Base-by-base conservation (phyloP, 2,329 filamentous ascomycete species). In the Chrysoporthe puriensis region DNA sequence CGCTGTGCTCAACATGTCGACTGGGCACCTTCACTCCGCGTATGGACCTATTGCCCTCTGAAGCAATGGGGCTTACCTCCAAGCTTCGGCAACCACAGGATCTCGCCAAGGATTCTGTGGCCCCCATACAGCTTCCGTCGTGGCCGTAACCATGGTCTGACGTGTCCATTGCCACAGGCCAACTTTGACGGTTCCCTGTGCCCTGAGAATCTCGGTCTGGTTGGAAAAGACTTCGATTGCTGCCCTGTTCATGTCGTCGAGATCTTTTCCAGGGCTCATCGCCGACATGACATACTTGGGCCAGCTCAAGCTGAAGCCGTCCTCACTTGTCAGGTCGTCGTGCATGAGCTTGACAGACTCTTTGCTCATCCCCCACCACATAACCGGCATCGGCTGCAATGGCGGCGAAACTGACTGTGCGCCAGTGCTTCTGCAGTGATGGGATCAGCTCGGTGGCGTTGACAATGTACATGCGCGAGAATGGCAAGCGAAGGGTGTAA, bases 401-500 rank as follows among this genome's bases (percentile, higher is more conserved):
- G 1, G 73, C 62, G 4, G 73, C 73, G 36, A 76, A 76, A 66
- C 73, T 75, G 64, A 76, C 43, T 43, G 2, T 26, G 26, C 26
- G 26, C 26, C 26, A 26, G 26, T 26, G 26, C 26, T 26, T 26
- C 26, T 26, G 26, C 26, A 26, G 26, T 26, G 26, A 26, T 26
- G 74, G 73, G 32, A 77, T 73, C 26, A 75, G 70, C 13, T 73
- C 67, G 1, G 71, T 73, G 1, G 71, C 66, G 60, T 75, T 75
- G 63, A 76, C 71, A 8, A 76, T 57, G 62, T 75, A 75, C 9
- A 75, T 73, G 8, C 73, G 71, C 5, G 63, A 63, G 43, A 73
- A 73, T 2, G 73, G 74, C 34, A 75, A 32, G 2, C 73, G 72
- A 1, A 75, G 71, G 2, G 73, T 76, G 43, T 76, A 75, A 11